Conservation (phyloP, 306 rosid species). For the Prunus kanzakura region DNA sequence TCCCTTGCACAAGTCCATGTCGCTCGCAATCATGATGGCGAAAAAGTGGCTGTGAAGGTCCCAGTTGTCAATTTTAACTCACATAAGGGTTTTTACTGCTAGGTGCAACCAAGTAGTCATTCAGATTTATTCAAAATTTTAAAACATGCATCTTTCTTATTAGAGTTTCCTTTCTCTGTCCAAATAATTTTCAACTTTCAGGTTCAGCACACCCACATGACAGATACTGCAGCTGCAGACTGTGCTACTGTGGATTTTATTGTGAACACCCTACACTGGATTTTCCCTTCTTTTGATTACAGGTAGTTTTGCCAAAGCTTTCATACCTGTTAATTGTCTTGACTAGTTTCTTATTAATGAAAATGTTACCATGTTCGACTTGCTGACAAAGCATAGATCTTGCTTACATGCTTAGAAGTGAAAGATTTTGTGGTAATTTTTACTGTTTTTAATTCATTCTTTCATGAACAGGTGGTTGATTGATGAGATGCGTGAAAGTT, state of each 20-base stretch:
- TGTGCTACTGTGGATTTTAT: conserved; percentile 77
- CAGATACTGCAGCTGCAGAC: conserved; percentile 96
- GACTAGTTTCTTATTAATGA: conserved; percentile 6
- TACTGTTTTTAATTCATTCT: conserved; percentile 16
- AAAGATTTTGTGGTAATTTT: conserved; percentile 11
- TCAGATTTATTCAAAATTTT: background rate
- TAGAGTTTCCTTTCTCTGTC: conserved; percentile 16
- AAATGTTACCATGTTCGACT: conserved; percentile 22
- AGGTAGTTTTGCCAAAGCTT: conserved; percentile 46
- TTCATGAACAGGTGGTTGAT: conserved; percentile 77
- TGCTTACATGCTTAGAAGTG: conserved; percentile 1
- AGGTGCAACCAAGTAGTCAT: conserved; percentile 18
- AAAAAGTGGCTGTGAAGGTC: conserved; percentile 99
- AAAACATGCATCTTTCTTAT: conserved; percentile 20
- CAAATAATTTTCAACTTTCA: conserved; percentile 39
- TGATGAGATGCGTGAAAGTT: conserved; percentile 85
- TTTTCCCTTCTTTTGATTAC: conserved; percentile 89
- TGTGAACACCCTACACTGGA: conserved; percentile 68
- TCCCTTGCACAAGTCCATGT: conserved; percentile 98
- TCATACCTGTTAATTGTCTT: conserved; percentile 9
- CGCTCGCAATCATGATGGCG: conserved; percentile 72
- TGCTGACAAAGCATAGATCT: conserved; percentile 11
- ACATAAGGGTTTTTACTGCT: conserved; percentile 22
- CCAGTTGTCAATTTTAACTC: conserved; percentile 19
- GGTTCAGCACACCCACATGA: conserved; percentile 97